Base-by-base conservation (phyloP, 129 eudicot genomes). In the Lactuca saligna region DNA sequence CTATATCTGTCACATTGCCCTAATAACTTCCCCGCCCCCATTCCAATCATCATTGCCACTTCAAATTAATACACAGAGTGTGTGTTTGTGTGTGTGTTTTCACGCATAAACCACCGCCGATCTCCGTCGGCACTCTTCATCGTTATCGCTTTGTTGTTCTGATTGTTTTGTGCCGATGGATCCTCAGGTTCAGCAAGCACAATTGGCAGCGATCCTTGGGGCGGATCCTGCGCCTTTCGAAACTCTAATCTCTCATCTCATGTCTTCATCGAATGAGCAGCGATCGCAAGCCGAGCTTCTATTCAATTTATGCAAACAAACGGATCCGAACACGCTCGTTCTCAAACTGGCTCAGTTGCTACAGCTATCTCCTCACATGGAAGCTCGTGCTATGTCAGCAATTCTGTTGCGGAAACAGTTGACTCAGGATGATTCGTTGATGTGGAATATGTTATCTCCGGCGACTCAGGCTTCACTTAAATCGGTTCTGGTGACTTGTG, bases 211-310 rank as follows among this genome's bases (percentile, higher is more conserved):
- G 61, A 82, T 94, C 46, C 87, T 94, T 8, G 97, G 97, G 1
- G 87, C 95, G 63, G 99, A 94, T 88, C 86, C 91, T 37, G 81
- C 91, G 48, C 96, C 85, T 0, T 94, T 94, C 82, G 99, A 94
- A 71, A 79, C 97, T 73, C 87, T 94, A 63, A 90, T 94, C 14
- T 85, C 97, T 1, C 87, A 87, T 16, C 90, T 94, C 35, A 90
- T 94, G 99, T 80, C 97, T 10, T 71, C 99, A 7, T 83, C 91
- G 6, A 94, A 94, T 82, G 99, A 90, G 48, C 99, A 87, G 65
- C 84, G 99, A 53, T 89, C 99, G 12, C 87, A 94, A 60, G 99
- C 99, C 3, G 99, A 94, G 58, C 56, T 81, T 12, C 25, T 90
- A 34, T 93, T 93, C 77, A 89, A 93, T 60, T 77, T 93, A 34